phyloP scores from a whole-genome alignment of 768 basidiomycete species.

The Dioszegia aurantiaca region DNA sequence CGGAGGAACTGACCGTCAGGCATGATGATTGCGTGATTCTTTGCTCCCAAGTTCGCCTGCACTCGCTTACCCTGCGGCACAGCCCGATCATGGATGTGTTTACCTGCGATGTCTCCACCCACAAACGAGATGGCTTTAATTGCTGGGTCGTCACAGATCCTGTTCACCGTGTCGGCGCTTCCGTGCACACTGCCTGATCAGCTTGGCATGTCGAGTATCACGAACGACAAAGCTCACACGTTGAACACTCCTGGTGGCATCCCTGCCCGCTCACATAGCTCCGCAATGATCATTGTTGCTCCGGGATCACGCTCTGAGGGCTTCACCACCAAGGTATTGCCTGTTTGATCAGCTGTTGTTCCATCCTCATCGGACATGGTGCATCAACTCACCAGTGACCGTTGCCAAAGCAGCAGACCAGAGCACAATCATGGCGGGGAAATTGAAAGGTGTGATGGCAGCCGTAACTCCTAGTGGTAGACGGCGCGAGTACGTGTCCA shows the following conservation, averaged over 20 bases:
- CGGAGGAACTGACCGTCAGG: conserved; percentile 67
- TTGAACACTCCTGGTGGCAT: conserved; percentile 73
- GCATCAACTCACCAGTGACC: conserved; percentile 44
- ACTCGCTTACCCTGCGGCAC: conserved; percentile 85
- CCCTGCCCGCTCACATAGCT: conserved; percentile 77
- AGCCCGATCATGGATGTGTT: conserved; percentile 91
- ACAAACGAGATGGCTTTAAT: conserved; percentile 97
- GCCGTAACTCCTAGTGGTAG: conserved; percentile 83
- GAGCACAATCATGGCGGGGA: conserved; percentile 67
- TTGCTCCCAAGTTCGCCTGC: conserved; percentile 84
- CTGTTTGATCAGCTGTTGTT: conserved; percentile 58
- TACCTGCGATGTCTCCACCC: conserved; percentile 86
- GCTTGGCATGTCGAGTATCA: background rate
- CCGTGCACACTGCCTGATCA: conserved; percentile 69
- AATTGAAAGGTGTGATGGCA: conserved; percentile 61
- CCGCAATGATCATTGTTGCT: conserved; percentile 95
- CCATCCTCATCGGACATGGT: background rate
- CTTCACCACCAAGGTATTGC: conserved; percentile 91
- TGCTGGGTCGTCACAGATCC: conserved; percentile 81
- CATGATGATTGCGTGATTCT: conserved; percentile 92
- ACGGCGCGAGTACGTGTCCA: conserved; percentile 81
- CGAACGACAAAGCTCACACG: conserved; percentile 36
- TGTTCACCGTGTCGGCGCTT: conserved; percentile 79
- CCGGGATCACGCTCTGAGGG: conserved; percentile 96
- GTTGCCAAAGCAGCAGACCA: conserved; percentile 69